phyloP scores from a whole-genome alignment of 1,284 basidiomycete species.

The Boletellus deceptivus region DNA sequence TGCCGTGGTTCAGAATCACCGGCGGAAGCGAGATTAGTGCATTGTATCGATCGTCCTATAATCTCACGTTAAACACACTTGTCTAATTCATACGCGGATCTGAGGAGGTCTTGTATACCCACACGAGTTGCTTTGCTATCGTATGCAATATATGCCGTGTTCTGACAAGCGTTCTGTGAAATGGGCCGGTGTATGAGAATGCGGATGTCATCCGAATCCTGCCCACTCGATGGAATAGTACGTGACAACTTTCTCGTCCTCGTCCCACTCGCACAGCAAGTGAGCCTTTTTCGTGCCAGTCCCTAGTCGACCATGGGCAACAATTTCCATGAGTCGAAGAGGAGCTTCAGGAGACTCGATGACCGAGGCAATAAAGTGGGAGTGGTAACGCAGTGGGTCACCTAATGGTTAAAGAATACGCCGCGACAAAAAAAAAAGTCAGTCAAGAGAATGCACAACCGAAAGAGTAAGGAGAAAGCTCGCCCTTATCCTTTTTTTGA shows the following conservation, averaged over 20 bases:
- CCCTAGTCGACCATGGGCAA: constrained; percentile 92
- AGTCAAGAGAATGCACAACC: not conserved
- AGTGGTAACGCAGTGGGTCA: constrained; percentile 95
- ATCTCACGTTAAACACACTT: constrained; percentile 6
- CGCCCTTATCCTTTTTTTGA: too few relatives aligned
- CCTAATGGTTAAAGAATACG: constrained; percentile 46
- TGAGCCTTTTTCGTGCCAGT: constrained; percentile 99
- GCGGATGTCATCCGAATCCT: constrained; percentile 68
- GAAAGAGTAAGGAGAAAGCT: not conserved
- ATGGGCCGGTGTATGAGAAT: not conserved
- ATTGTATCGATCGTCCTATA: constrained; percentile 6
- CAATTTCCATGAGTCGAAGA: constrained; percentile 85
- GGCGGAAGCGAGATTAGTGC: constrained; percentile 40
- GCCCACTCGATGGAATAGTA: constrained; percentile 91
- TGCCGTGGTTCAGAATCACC: constrained; percentile 27
- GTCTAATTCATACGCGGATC: constrained; percentile 14
- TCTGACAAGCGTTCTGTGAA: not conserved
- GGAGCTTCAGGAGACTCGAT: constrained; percentile 59
- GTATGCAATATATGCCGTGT: constrained; percentile 5
- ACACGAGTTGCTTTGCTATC: constrained; percentile 9
- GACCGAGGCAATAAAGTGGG: constrained; percentile 90
- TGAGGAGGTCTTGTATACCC: constrained; percentile 15
- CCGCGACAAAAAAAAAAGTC: constrained; percentile 5
- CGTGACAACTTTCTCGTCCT: constrained; percentile 61
- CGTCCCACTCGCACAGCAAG: constrained; percentile 85